Percentiles rank a stretch among this genome's conserved stretches.
Conservation (phyloP, 345 rosid species). For the Zanthoxylum bungeanum region DNA sequence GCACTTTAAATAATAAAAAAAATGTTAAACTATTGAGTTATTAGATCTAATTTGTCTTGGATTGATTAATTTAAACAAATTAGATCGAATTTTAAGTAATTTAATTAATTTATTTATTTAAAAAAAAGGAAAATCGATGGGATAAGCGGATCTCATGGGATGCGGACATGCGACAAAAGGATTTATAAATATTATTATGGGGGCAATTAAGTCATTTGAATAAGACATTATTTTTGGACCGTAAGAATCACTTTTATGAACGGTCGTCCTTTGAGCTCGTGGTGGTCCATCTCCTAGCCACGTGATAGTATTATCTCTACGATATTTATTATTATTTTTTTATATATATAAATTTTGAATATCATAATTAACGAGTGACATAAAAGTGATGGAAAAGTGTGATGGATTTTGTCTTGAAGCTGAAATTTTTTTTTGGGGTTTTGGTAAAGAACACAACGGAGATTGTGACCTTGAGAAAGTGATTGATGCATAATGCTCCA, state of each 20-base stretch:
- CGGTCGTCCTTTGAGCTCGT: background rate
- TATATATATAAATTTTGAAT: no score
- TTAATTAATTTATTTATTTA: no score
- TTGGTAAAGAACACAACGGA: background rate
- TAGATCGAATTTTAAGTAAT: no score
- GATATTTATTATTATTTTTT: background rate
- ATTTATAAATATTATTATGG: background rate
- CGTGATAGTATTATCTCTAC: background rate
- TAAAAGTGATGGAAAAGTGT: background rate
- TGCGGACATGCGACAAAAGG: no score
- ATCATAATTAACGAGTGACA: background rate
- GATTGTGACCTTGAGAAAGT: background rate
- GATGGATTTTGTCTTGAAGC: conserved; percentile 9
- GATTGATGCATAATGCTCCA: background rate
- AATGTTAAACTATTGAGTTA: background rate
- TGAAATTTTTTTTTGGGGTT: no score
- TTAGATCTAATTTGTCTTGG: background rate
- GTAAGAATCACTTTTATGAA: background rate
- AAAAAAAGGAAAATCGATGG: background rate
- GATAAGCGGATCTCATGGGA: background rate
- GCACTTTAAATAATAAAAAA: background rate
- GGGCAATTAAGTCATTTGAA: background rate
- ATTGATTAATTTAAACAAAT: background rate
- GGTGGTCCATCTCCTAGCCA: conserved; percentile 8
- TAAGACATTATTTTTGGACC: background rate